Evolutionary conservation across 306 rosid genomes (phyloP), one percentile per base, ranked within the genome.

Genomic region (Arachis hypogaea): DNA sequence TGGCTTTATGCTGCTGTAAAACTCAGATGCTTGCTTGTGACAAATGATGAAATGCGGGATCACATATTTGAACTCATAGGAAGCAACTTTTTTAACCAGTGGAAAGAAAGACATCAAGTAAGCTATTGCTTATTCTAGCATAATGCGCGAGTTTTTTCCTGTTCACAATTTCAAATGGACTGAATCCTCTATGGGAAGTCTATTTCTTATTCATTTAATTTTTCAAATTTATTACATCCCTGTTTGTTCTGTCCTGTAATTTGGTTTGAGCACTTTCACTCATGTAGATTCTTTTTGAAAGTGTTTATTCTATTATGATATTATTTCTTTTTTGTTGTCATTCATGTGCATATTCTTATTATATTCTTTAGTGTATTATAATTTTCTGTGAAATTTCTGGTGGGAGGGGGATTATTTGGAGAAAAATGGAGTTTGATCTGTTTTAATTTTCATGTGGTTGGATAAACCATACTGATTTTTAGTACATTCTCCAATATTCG

Each of bases 51-150:
- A 80, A 92, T 94, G 96, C 83, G 96, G 69, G 99, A 94, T 82
- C 99, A 94, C 80, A 91, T 91, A 69, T 91, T 91, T 82, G 96
- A 92, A 74, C 95, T 94, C 71, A 69, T 89, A 14, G 96, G 95
- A 80, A 86, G 85, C 71, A 87, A 79, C 83, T 88, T 89, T 88
- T 88, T 94, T 58, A 87, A 76, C 66, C 89, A 88, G 82, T 94
- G 98, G 98, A 94, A 94, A 82, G 97, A 91, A 82, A 84, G 86
- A 75, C 98, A 94, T 82, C 98, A 89, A 59, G 98, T 91, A 81
- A 72, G 82, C 78, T 66, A 14, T 63, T 36, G 69, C 75, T 83
- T 58, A 51, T 12, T 57, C 16, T 11, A 22, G 60, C 58, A 49
- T 59, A 6, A 30, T 58, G 29, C 36, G 12, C 11, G 46, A 52